phyloP scores from a whole-genome alignment of 225 moss, liverwort and hornwort genomes.

The Lunularia cruciata region DNA sequence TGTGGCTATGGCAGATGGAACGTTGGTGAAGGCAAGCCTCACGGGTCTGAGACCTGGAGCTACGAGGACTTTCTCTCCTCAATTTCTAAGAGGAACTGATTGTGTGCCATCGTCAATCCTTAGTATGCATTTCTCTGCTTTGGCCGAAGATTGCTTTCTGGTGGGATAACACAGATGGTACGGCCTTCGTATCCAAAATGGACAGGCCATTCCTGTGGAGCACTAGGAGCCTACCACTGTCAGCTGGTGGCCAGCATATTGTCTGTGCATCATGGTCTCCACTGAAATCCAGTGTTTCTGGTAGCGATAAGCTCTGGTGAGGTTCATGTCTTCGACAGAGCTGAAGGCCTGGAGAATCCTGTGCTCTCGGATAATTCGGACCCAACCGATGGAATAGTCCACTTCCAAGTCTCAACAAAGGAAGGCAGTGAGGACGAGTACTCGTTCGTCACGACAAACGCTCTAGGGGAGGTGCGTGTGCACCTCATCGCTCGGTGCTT shows the following conservation, averaged over 20 bases:
- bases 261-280: conserved; percentile 26
- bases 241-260: background rate
- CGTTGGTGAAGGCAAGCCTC: conserved; percentile 19
- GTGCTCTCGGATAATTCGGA: background rate
- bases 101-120: background rate
- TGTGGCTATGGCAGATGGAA: conserved; percentile 18
- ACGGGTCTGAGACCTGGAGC: conserved; percentile 8
- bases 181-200: conserved; percentile 17
- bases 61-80: conserved; percentile 18
- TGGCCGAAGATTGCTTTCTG: conserved; percentile 25
- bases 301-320: background rate
- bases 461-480: background rate
- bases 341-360: background rate
- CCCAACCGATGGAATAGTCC: background rate
- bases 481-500: too few relatives aligned
- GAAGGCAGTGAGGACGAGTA: background rate
- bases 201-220: conserved; percentile 16
- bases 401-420: background rate
- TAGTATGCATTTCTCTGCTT: conserved; percentile 25
- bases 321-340: conserved; percentile 6
- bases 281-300: conserved; percentile 16
- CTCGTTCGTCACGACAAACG: background rate
- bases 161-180: conserved; percentile 22
- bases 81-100: background rate
- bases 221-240: background rate